These are phyloP conservation scores for Tuber calosporum DNA, from an alignment of 495 filamentous ascomycete species.

Conservation along the genomic window DNA sequence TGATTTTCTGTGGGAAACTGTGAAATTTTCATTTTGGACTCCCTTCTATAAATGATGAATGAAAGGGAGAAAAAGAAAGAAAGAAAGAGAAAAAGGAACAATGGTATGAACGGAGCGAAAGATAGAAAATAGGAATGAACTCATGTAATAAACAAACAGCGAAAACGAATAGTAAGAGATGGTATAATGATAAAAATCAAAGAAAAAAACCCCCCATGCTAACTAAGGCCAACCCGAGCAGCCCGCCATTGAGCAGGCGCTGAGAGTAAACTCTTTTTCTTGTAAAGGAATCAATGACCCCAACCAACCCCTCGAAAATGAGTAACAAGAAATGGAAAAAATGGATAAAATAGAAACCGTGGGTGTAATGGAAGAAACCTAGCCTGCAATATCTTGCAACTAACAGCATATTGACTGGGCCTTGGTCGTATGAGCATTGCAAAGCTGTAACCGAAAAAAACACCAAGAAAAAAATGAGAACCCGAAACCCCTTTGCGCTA, in stretches of 20 bases:
- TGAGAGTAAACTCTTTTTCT: not conserved
- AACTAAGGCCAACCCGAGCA: not conserved
- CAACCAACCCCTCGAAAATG: not conserved
- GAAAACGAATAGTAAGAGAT: not conserved
- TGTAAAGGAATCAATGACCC: not conserved
- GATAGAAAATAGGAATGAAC: not conserved
- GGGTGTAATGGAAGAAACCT: not conserved
- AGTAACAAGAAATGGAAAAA: not conserved
- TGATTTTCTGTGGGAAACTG: not conserved
- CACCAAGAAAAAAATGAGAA: conserved; percentile 5
- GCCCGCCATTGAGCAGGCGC: not conserved
- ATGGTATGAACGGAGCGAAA: not conserved
- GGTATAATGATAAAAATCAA: not conserved
- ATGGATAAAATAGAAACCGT: not conserved
- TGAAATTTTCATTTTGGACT: not conserved
- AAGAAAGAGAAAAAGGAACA: not conserved
- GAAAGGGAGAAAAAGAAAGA: not conserved
- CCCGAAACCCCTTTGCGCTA: not conserved
- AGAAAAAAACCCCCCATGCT: not conserved
- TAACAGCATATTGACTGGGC: not conserved
- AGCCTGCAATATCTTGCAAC: not conserved
- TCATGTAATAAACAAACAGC: not conserved
- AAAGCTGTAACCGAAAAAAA: not conserved
- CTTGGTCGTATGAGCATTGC: not conserved
- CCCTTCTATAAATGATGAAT: not conserved